Evolutionary conservation across 2,329 filamentous ascomycete genomes (phyloP), one percentile per base, ranked within the genome.

Genomic region (Xylariaceae sp.): DNA sequence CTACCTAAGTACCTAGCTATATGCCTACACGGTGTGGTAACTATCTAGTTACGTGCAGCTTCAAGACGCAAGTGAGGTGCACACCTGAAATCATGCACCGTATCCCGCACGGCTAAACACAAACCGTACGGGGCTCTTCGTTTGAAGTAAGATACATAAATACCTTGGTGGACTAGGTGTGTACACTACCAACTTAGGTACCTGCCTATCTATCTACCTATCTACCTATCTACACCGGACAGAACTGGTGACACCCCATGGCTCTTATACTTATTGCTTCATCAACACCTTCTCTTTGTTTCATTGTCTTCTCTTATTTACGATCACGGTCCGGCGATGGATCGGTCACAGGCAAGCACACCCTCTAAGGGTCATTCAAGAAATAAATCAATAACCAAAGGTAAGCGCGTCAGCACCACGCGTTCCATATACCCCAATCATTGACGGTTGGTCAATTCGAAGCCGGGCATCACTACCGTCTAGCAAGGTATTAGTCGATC

Each of bases 351-450:
- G 43, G 51, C 54, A 52, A 51, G 52, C 31, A 40, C 54, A 51
- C 47, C 58, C 57, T 30, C 42, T 41, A 40, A 53, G 44, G 65
- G 65, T 5, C 64, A 67, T 52, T 55, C 63, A n/a, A 64, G 65
- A 43, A 67, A 57, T 48, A 67, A 60, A 50, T 67, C 65, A 7
- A 63, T 62, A n/a, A 55, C 63, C 12, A 67, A 59, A 57, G 51
- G 65, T 67, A 54, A 67, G 65, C 58, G 51, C 53, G 42, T 35
- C 29, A 64, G 51, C 53, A 42, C 31, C 29, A 64, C 57, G 51
- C 50, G 44, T 43, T 19, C 19, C 19, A 29, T 44, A 29, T 47
- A 19, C 47, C 9, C 47, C 29, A 32, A 8, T 44, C 41, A n/a
- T 30, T 44, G 6, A 31, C 42, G 39, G 41, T 45, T 9, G 19